Evolutionary conservation across 108 stramenopile genomes (phyloP).

Genomic region (Epithemia pelagica): DNA sequence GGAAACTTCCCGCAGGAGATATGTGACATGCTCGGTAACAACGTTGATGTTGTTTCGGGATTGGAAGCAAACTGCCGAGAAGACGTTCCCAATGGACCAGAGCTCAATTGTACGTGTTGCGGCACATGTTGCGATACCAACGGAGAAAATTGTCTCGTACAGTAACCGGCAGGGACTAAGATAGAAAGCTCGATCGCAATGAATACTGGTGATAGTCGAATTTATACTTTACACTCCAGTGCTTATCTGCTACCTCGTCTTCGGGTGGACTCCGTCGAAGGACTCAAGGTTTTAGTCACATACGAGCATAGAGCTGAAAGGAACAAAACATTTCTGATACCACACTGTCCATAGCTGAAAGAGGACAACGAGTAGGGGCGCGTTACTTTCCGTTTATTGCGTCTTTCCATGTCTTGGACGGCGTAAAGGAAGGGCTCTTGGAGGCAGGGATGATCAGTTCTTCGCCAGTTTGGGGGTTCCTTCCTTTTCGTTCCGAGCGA

Average conservation of each 20-base stretch:
- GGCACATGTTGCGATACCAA: not conserved
- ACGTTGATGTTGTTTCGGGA: not conserved
- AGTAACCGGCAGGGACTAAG: no score
- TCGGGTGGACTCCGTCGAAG: no score
- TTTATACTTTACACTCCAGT: no score
- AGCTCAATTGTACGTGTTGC: not conserved
- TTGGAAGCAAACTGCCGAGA: not conserved
- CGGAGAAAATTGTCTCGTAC: not conserved
- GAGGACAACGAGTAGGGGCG: no score
- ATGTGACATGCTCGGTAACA: not conserved
- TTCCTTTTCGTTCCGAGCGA: slow-evolving; percentile 75
- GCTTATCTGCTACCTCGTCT: no score
- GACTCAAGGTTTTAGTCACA: no score
- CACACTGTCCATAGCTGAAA: no score
- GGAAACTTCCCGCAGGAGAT: not conserved
- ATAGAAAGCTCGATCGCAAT: no score
- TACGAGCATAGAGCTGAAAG: no score
- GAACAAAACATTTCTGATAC: no score
- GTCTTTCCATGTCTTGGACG: slow-evolving; percentile 86
- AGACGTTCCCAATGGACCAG: not conserved
- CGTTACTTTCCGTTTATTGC: slow-evolving; percentile 40
- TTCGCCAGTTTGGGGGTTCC: slow-evolving; percentile 91
- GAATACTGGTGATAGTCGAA: no score
- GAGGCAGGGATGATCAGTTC: slow-evolving; percentile 73
- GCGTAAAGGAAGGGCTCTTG: slow-evolving; percentile 65